A percentile compares a stretch with the other conserved stretches of the same genome.
Conservation (phyloP, 768 basidiomycete genomes). For the Cantharellus cinnabarinus region DNA sequence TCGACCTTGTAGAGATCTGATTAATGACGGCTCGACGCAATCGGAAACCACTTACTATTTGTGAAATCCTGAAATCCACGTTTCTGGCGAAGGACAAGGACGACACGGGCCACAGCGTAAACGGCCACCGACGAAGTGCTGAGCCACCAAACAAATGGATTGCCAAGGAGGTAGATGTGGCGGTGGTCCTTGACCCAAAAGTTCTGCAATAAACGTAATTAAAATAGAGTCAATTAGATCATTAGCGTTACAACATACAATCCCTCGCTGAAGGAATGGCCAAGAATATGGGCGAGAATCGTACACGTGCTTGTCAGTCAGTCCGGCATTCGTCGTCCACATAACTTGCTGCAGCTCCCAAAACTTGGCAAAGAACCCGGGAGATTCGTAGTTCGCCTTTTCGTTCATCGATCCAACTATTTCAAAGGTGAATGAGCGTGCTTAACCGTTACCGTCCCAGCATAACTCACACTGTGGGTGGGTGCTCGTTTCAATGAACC, state of each 20-base stretch:
- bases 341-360: slow-evolving; percentile 80
- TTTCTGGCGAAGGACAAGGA: slow-evolving; percentile 75
- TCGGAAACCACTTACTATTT: slow-evolving; percentile 38
- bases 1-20: slow-evolving; percentile 31
- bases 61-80: slow-evolving; percentile 85
- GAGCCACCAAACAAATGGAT: slow-evolving; percentile 84
- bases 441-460: neutral
- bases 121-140: slow-evolving; percentile 48
- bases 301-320: slow-evolving; percentile 86
- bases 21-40: neutral
- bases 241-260: slow-evolving; percentile 32
- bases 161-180: slow-evolving; percentile 90
- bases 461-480: slow-evolving; percentile 46
- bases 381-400: slow-evolving; percentile 80
- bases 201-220: slow-evolving; percentile 32
- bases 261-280: slow-evolving; percentile 83
- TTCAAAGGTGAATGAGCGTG: neutral
- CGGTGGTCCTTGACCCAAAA: slow-evolving; percentile 97
- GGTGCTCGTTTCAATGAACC: slow-evolving; percentile 77
- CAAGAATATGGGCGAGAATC: slow-evolving; percentile 86
- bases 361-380: slow-evolving; percentile 82
- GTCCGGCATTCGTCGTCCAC: slow-evolving; percentile 92
- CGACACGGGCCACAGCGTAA: slow-evolving; percentile 49
- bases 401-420: slow-evolving; percentile 49
- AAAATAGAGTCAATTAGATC: neutral